Evolutionary conservation across 345 rosid species (phyloP), one percentile per base, ranked within the genome.

Genomic region (Brassica juncea): DNA sequence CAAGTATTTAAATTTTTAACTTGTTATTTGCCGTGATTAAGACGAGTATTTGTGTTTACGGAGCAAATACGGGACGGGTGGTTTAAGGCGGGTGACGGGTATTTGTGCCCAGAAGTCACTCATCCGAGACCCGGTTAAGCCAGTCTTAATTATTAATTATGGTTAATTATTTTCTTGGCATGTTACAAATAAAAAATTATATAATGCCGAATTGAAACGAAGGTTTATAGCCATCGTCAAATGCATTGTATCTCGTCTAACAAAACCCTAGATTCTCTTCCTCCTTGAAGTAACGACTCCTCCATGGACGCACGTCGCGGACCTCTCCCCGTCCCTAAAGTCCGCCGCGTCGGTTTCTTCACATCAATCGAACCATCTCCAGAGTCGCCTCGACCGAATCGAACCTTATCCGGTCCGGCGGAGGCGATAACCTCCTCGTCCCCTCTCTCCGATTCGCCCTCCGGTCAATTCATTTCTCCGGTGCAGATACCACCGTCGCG

Each of bases 401-500:
- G 89, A 34, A 77, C 74, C 72, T 89, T 82, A 37, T 88, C 97
- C 6, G 85, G 83, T 44, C 89, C 92, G 5, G 84, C 76, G 0
- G 84, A 77, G 6, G 61, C 88, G 42, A 30, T 84, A 12, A 28
- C 57, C 30, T 83, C 91, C n/a, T 66, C 80, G 0, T 86, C 88
- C 1, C 83, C 87, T 14, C 85, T 84, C 10, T 74, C 91, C 5
- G 78, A 80, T 3, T 87, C 93, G 6, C 89, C 91, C 12, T 86
- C 88, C 32, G 74, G 78, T 0, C 86, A 91, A 47, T 74, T 86
- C 7, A 85, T 87, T 64, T 86, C 89, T 35, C 92, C 94, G 16
- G 87, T 91, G 21, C 75, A 87, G 83, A 91, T 91, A n/a, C 97
- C 94, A 7, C 93, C 94, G 30, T 71, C 91, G 14, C 97, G 94